Base-by-base conservation (phyloP, 345 rosid genomes). In the Lagerstroemia speciosa region DNA sequence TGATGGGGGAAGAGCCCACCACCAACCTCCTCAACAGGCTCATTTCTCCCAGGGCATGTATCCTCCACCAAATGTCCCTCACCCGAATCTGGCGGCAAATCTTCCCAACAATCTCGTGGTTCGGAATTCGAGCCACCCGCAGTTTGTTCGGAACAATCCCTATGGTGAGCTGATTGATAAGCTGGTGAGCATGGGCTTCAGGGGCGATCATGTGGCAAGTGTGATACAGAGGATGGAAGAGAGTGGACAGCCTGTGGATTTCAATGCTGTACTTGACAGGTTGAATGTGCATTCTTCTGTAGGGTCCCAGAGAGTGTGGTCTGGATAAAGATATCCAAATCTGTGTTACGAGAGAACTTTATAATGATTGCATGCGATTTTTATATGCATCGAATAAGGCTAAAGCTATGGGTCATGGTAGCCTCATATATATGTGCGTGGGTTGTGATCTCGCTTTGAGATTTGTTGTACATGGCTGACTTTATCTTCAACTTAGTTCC, bases 191-290 rank as follows among this genome's bases (percentile, higher is more conserved):
- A 95, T 95, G 99, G 99, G 98, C 55, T 92, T 83, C 81, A 85
- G 99, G 78, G 91, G 83, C 12, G 99, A 95, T 67, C 89, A 76
- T 76, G 91, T 81, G 32, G 81, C 77, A 8, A 72, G 74, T 2
- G 96, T 90, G 78, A 94, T 95, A 67, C 98, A 95, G 78, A 67
- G 92, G 85, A 86, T 92, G 97, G 98, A 92, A 74, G 98, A 95
- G 70, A 88, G 82, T 24, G 98, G 98, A 3, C 97, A 87, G 83
- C 79, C 91, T 3, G 87, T 95, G 72, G 97, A 95, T 76, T 92
- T 87, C 57, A 92, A 92, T 70, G 74, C 89, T 0, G 93, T 92
- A 53, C 93, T 95, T 4, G 98, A 95, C 75, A 81, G 93, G 80
- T 68, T 95, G 84, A 91, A 72, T 64, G 75, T 14, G 60, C 97